phyloP scores from a whole-genome alignment of 441 rosid species.

The Mallotus repandus region DNA sequence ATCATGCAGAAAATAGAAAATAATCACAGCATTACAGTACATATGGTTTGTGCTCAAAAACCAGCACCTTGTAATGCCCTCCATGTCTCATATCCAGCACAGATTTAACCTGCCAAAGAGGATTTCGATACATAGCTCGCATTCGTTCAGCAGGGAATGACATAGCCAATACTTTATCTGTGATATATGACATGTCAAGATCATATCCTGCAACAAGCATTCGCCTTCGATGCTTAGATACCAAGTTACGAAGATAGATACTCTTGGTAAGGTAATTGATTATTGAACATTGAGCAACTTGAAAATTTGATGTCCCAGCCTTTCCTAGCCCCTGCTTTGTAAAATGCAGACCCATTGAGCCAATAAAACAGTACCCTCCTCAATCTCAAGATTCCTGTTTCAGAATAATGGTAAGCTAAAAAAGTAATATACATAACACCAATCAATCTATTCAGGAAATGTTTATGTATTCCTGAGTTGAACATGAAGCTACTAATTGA shows the following conservation, averaged over 20 bases:
- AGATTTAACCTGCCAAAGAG: slow-evolving; percentile 91
- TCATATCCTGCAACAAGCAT: slow-evolving; percentile 79
- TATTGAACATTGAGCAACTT: slow-evolving; percentile 34
- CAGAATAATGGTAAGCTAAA: neutral
- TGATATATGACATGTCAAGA: slow-evolving; percentile 90
- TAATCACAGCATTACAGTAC: neutral
- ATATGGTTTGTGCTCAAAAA: neutral
- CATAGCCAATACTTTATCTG: slow-evolving; percentile 74
- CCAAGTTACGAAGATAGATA: slow-evolving; percentile 68
- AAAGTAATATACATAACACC: neutral
- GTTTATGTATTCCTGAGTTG: slow-evolving; percentile 18
- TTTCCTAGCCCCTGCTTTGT: slow-evolving; percentile 43
- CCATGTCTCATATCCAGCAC: slow-evolving; percentile 80
- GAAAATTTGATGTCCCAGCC: slow-evolving; percentile 24
- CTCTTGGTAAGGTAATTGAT: slow-evolving; percentile 53
- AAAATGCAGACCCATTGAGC: slow-evolving; percentile 66
- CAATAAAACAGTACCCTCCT: slow-evolving; percentile 11
- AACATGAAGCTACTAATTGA: slow-evolving; percentile 35
- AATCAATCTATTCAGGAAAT: neutral
- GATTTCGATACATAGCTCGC: slow-evolving; percentile 84
- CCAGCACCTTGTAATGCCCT: slow-evolving; percentile 71
- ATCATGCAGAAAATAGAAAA: too few species aligned
- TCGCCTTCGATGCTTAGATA: slow-evolving; percentile 78
- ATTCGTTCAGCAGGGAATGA: slow-evolving; percentile 86
- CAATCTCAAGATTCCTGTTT: slow-evolving; percentile 14